Percentiles rank a stretch among this genome's conserved stretches.
These are phyloP conservation scores for Prillingera fragicola DNA, from an alignment of 1,284 basidiomycete genomes.

Conservation along the genomic window DNA sequence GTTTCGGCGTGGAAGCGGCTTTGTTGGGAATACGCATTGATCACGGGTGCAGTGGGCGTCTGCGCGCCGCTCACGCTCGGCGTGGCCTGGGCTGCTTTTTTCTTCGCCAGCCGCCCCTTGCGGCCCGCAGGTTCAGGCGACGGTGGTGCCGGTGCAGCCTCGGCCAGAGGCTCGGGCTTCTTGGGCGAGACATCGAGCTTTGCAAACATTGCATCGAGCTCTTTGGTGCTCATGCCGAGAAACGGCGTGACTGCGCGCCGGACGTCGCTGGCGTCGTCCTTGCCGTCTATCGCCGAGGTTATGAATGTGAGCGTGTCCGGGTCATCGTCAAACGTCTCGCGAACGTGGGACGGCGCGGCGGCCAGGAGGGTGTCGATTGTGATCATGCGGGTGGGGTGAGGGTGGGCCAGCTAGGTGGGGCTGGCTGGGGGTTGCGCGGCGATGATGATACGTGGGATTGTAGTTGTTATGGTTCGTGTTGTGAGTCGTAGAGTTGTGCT, in stretches of 20 bases:
- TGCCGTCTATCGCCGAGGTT: slow-evolving; percentile 4
- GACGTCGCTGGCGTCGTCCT: slow-evolving; percentile 1
- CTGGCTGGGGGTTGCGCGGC: no score
- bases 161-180: not conserved
- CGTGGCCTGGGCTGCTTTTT: no score
- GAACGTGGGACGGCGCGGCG: slow-evolving; percentile 9
- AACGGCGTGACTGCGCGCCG: slow-evolving; percentile 11
- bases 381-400: not conserved
- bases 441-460: no score
- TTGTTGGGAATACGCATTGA: slow-evolving; percentile 37
- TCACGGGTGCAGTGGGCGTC: not conserved
- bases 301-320: slow-evolving; percentile 11
- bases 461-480: no score
- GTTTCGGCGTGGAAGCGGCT: slow-evolving; percentile 53
- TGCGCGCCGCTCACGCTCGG: no score
- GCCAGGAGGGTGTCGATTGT: slow-evolving; percentile 12
- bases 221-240: slow-evolving; percentile 8
- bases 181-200: not conserved
- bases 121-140: no score
- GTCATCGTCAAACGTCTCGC: slow-evolving; percentile 10
- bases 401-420: not conserved
- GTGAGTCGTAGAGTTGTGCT: no score
- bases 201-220: slow-evolving; percentile 12
- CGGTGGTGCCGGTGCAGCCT: no score
- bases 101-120: no score